Evolutionary conservation across 352 stramenopile species (phyloP).

Genomic region (Phytopythium helicoides): DNA sequence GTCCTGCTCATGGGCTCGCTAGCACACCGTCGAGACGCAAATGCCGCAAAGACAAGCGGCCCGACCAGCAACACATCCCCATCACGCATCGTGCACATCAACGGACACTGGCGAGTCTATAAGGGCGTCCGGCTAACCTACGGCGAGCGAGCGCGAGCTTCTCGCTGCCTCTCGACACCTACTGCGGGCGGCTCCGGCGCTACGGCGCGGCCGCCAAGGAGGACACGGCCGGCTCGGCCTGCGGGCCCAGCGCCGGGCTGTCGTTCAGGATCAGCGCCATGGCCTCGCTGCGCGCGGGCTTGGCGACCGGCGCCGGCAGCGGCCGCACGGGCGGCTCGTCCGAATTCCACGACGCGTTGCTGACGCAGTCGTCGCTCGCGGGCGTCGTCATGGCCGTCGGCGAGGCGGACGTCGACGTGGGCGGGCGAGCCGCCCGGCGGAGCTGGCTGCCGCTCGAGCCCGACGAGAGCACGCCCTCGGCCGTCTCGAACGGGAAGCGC

Average conservation of each 20-base stretch:
- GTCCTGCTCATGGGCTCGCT: too few relatives aligned
- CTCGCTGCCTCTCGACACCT: slow-evolving; percentile 1
- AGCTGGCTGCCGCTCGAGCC: not conserved
- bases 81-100: too few relatives aligned
- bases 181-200: too few relatives aligned
- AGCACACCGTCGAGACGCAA: slow-evolving; percentile 1
- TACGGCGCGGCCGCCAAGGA: too few relatives aligned
- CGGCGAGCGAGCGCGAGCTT: too few relatives aligned
- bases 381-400: slow-evolving; percentile 21
- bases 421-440: not conserved
- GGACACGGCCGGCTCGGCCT: slow-evolving; percentile 4
- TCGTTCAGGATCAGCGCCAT: slow-evolving; percentile 80
- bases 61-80: too few relatives aligned
- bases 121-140: too few relatives aligned
- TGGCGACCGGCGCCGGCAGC: slow-evolving; percentile 8
- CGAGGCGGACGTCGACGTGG: slow-evolving; percentile 1
- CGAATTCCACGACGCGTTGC: slow-evolving; percentile 32
- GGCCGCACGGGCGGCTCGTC: slow-evolving; percentile 17
- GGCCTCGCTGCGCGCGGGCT: slow-evolving; percentile 33
- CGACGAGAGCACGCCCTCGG: slow-evolving; percentile 13
- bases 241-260: slow-evolving; percentile 40
- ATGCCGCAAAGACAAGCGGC: not conserved
- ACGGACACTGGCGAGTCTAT: too few relatives aligned
- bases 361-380: slow-evolving; percentile 26
- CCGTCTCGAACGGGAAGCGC: slow-evolving; percentile 69